Conservation (phyloP, 164 flowering plant species). For the Piper longum region DNA sequence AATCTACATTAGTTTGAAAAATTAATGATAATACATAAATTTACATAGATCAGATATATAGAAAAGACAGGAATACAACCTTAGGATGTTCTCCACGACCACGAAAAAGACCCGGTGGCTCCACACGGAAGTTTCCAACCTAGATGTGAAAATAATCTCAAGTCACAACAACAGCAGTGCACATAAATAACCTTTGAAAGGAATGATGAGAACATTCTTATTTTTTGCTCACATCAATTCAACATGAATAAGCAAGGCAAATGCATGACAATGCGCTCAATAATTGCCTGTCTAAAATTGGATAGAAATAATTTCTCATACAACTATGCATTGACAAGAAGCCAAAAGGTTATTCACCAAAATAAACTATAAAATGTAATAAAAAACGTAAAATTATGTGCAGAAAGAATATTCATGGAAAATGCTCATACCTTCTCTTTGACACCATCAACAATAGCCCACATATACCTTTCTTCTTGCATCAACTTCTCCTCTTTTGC, state of each 20-base stretch:
- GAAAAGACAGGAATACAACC: slow-evolving; percentile 23
- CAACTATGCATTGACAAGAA: too few species aligned
- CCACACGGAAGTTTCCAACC: slow-evolving; percentile 99
- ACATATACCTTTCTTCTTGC: slow-evolving; percentile 93
- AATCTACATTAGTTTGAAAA: slow-evolving; percentile 2
- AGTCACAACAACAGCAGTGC: neutral
- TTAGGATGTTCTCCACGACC: slow-evolving; percentile 99
- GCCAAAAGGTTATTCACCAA: neutral
- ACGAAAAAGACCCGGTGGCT: slow-evolving; percentile 97
- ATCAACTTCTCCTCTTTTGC: slow-evolving; percentile 78
- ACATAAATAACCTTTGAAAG: too few species aligned
- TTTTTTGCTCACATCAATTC: too few species aligned
- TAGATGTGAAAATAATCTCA: slow-evolving; percentile 6
- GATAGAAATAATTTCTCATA: too few species aligned
- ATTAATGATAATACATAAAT: neutral
- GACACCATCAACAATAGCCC: slow-evolving; percentile 95
- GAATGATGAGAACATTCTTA: too few species aligned
- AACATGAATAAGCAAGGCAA: too few species aligned
- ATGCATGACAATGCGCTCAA: too few species aligned
- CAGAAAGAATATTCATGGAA: neutral
- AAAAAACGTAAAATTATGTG: neutral
- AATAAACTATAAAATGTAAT: neutral
- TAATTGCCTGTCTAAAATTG: too few species aligned
- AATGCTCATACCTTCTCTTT: slow-evolving; percentile 70
- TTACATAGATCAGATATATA: neutral